A percentile compares a stretch with the other conserved stretches of the same genome.
Evolutionary conservation across 2,329 filamentous ascomycete genomes (phyloP).

Genomic region (Tolypocladium ovalisporum): DNA sequence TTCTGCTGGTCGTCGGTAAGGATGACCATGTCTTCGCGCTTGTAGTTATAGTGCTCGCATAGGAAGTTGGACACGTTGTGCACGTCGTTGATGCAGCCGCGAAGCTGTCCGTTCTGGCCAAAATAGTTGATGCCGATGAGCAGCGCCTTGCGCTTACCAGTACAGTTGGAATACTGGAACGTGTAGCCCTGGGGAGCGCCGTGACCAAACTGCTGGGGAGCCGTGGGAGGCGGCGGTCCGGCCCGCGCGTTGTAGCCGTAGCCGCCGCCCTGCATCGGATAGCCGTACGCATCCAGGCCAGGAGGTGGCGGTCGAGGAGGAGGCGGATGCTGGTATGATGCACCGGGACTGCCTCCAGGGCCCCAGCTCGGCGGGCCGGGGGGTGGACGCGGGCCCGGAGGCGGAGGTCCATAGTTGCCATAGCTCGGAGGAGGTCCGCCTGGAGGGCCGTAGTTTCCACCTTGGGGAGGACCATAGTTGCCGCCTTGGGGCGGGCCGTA

Average conservation of each 20-base stretch:
- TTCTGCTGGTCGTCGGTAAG: slow-evolving; percentile 66
- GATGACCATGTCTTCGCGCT: slow-evolving; percentile 69
- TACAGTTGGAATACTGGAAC: slow-evolving; percentile 69
- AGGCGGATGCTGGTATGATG: slow-evolving; percentile 12
- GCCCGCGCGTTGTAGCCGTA: slow-evolving; percentile 17
- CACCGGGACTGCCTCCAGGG: slow-evolving; percentile 5
- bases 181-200: slow-evolving; percentile 59
- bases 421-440: slow-evolving; percentile 8
- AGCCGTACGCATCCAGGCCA: slow-evolving; percentile 35
- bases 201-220: slow-evolving; percentile 49
- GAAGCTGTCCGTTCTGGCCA: slow-evolving; percentile 57
- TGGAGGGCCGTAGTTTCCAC: slow-evolving; percentile 10
- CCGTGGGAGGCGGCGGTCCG: slow-evolving; percentile 34
- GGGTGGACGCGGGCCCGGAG: slow-evolving; percentile 9
- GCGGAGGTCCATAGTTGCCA: slow-evolving; percentile 12
- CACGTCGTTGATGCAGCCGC: slow-evolving; percentile 72
- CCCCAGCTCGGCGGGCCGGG: slow-evolving; percentile 7
- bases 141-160: slow-evolving; percentile 61
- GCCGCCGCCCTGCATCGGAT: slow-evolving; percentile 22
- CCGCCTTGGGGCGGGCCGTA: slow-evolving; percentile 12
- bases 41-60: slow-evolving; percentile 57
- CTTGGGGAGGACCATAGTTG: slow-evolving; percentile 11
- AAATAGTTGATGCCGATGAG: slow-evolving; percentile 78
- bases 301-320: slow-evolving; percentile 28
- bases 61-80: slow-evolving; percentile 66